phyloP scores from a whole-genome alignment of 305 asterid genomes.

The Fraxinus xanthoxyloides region DNA sequence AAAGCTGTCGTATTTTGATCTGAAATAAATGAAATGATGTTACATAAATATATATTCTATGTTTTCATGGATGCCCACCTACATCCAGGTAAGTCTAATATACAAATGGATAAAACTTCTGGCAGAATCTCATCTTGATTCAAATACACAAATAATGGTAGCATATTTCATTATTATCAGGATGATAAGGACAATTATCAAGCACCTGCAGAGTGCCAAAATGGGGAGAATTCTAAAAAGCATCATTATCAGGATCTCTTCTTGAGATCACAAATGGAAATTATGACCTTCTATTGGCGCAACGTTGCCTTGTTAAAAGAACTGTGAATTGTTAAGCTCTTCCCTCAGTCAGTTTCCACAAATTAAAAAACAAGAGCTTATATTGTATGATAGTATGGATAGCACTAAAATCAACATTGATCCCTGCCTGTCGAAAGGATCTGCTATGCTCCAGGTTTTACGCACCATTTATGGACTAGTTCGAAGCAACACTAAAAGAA shows the following conservation, averaged over 20 bases:
- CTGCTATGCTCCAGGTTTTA: background rate
- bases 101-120: background rate
- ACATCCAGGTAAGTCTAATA: slow-evolving; percentile 3
- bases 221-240: background rate
- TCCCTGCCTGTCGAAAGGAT: background rate
- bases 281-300: background rate
- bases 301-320: slow-evolving; percentile 2
- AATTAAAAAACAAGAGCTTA: background rate
- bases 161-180: background rate
- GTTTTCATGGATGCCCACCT: slow-evolving; percentile 5
- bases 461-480: background rate
- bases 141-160: background rate
- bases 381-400: background rate
- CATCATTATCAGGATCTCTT: background rate
- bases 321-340: background rate
- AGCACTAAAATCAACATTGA: slow-evolving; percentile 1
- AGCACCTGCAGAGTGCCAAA: background rate
- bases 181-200: background rate
- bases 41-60: slow-evolving; percentile 12
- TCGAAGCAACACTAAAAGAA: slow-evolving; percentile 8
- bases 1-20: slow-evolving; percentile 90
- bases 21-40: slow-evolving; percentile 27
- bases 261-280: background rate
- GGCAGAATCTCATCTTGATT: background rate
- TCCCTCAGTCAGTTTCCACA: background rate